A percentile compares a stretch with the other conserved stretches of the same genome.
Evolutionary conservation across 1,284 basidiomycete species (phyloP).

Genomic region (Boletus hoseneyae): DNA sequence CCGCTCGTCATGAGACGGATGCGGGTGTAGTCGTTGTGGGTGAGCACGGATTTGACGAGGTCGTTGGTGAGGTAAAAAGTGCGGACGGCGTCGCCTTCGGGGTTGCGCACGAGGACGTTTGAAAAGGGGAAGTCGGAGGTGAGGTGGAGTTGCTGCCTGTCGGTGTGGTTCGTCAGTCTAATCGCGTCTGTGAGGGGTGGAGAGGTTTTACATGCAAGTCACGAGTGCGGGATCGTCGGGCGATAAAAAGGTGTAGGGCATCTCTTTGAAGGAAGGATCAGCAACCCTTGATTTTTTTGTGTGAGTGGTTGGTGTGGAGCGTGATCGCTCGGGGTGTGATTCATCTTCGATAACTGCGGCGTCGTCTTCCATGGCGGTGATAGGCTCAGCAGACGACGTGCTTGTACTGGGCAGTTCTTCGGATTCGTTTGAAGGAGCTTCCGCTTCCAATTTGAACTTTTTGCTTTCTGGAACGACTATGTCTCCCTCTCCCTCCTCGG

Average conservation of each 20-base stretch:
- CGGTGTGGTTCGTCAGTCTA: not conserved
- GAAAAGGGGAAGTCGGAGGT: constrained; percentile 69
- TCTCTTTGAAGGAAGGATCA: constrained; percentile 77
- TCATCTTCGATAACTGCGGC: constrained; percentile 18
- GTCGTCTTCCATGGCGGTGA: constrained; percentile 7
- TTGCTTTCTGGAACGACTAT: constrained; percentile 42
- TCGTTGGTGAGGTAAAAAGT: constrained; percentile 90
- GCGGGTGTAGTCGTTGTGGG: constrained; percentile 81
- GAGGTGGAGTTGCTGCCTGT: constrained; percentile 74
- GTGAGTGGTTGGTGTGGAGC: not conserved
- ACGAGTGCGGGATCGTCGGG: constrained; percentile 68
- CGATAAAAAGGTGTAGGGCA: constrained; percentile 82
- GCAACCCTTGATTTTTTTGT: constrained; percentile 28
- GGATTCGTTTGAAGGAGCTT: constrained; percentile 6
- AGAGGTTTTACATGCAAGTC: constrained; percentile 55
- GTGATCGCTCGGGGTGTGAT: not conserved
- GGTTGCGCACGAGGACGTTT: constrained; percentile 87
- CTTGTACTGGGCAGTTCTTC: constrained; percentile 14
- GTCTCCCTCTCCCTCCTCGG: constrained; percentile 37
- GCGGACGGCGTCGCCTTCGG: constrained; percentile 72
- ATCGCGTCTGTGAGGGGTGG: not conserved
- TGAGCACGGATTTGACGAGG: constrained; percentile 76
- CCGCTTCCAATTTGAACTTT: constrained; percentile 41
- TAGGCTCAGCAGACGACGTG: constrained; percentile 11
- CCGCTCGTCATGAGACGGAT: constrained; percentile 90